A percentile compares a stretch with the other conserved stretches of the same genome.
These are phyloP conservation scores for Globisporangium parvum DNA, from an alignment of 352 stramenopile species.

Conservation along the genomic window DNA sequence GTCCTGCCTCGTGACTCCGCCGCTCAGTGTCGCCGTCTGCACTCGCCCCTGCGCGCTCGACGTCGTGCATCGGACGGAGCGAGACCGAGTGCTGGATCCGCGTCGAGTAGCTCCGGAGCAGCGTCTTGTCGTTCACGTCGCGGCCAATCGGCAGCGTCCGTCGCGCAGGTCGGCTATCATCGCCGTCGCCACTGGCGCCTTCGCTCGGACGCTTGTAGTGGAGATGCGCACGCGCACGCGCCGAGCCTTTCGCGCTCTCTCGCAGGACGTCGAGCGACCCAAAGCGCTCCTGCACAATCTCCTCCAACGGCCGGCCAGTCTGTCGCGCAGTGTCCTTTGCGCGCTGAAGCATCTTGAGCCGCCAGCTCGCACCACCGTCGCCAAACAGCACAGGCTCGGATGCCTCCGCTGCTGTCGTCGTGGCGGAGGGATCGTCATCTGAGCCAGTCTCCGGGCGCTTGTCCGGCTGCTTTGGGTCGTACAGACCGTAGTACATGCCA, in stretches of 20 bases:
- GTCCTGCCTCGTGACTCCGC: not conserved
- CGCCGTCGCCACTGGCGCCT: slow-evolving; percentile 10
- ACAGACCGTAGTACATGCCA: slow-evolving; percentile 71
- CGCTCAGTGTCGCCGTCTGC: slow-evolving; percentile 7
- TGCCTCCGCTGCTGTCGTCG: slow-evolving; percentile 3
- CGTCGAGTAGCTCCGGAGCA: slow-evolving; percentile 57
- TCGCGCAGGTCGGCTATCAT: slow-evolving; percentile 1
- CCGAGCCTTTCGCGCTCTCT: slow-evolving; percentile 40
- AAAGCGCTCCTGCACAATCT: slow-evolving; percentile 58
- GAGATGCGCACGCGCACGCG: slow-evolving; percentile 48
- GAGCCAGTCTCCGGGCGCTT: slow-evolving; percentile 13
- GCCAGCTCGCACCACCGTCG: slow-evolving; percentile 77
- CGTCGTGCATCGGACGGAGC: slow-evolving; percentile 15
- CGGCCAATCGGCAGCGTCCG: slow-evolving; percentile 34
- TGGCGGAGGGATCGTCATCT: slow-evolving; percentile 8
- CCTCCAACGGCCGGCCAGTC: slow-evolving; percentile 48
- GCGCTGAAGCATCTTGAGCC: slow-evolving; percentile 76
- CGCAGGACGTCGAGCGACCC: slow-evolving; percentile 48
- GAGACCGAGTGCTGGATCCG: slow-evolving; percentile 50
- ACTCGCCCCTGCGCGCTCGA: not conserved
- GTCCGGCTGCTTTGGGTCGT: slow-evolving; percentile 76
- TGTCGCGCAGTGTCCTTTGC: slow-evolving; percentile 50
- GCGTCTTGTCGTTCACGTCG: slow-evolving; percentile 51
- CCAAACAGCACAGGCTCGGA: slow-evolving; percentile 37
- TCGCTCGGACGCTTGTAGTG: slow-evolving; percentile 52